phyloP scores from a whole-genome alignment of 768 basidiomycete genomes.

The Podaxis sp. region DNA sequence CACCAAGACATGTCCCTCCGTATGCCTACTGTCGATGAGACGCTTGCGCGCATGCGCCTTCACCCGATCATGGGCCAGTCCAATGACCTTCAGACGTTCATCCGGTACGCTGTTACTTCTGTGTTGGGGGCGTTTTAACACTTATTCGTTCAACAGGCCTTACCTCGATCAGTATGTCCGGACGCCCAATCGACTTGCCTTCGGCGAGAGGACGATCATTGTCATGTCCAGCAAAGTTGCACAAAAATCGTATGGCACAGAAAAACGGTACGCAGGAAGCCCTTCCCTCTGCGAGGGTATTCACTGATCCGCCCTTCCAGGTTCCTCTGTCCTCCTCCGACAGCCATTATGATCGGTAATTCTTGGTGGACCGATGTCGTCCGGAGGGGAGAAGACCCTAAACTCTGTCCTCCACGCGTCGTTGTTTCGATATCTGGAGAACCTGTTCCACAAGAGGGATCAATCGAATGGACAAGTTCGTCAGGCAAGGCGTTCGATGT shows the following conservation, averaged over 20 bases:
- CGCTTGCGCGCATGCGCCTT: slow-evolving; percentile 61
- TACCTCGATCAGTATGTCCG: slow-evolving; percentile 84
- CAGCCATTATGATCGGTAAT: slow-evolving; percentile 90
- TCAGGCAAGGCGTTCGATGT: slow-evolving; percentile 83
- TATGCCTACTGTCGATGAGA: slow-evolving; percentile 59
- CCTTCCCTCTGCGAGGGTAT: not conserved
- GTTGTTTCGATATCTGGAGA: slow-evolving; percentile 92
- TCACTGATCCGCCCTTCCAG: slow-evolving; percentile 30
- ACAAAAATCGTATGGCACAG: slow-evolving; percentile 95
- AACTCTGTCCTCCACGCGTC: slow-evolving; percentile 74
- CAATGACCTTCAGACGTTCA: slow-evolving; percentile 76
- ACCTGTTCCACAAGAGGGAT: slow-evolving; percentile 77
- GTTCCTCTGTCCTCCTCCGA: slow-evolving; percentile 91
- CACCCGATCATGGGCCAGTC: slow-evolving; percentile 57
- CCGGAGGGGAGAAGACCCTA: slow-evolving; percentile 69
- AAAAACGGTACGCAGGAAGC: slow-evolving; percentile 65
- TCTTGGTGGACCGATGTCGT: slow-evolving; percentile 89
- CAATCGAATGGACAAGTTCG: slow-evolving; percentile 83
- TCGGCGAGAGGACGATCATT: slow-evolving; percentile 90
- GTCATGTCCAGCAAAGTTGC: slow-evolving; percentile 98
- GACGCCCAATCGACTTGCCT: slow-evolving; percentile 79
- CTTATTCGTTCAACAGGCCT: slow-evolving; percentile 39
- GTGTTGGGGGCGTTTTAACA: not conserved
- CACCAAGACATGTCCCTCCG: slow-evolving; percentile 56
- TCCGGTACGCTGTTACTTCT: slow-evolving; percentile 46